Percentiles rank a stretch among this genome's conserved stretches.
Conservation (phyloP, 805 yeast genomes). For the Ogataea angusta region DNA sequence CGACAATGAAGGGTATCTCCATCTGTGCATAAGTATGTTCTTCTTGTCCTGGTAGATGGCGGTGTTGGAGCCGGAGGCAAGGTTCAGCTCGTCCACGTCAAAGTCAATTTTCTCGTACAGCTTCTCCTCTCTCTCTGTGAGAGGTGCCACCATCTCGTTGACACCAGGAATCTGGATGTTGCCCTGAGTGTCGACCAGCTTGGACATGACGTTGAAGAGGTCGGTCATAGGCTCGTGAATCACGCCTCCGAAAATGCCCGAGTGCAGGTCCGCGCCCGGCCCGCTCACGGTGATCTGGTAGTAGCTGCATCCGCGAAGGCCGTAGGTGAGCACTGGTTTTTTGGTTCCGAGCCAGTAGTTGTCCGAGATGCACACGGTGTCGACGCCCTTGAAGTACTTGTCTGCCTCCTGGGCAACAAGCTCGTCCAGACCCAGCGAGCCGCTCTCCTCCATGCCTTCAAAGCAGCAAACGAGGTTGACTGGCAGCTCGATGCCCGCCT, state of each 20-base stretch:
- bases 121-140: constrained; percentile 73
- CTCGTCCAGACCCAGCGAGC: constrained; percentile 86
- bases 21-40: constrained; percentile 92
- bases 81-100: constrained; percentile 77
- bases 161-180: constrained; percentile 85
- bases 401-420: constrained; percentile 78
- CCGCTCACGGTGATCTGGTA: constrained; percentile 81
- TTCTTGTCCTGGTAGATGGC: constrained; percentile 73
- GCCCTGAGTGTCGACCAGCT: constrained; percentile 79
- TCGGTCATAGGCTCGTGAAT: constrained; percentile 98
- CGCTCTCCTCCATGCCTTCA: constrained; percentile 99
- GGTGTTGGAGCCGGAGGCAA: constrained; percentile 85
- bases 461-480: constrained; percentile 90
- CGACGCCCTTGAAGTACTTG: constrained; percentile 79
- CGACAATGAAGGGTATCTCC: constrained; percentile 97
- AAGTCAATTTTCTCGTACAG: constrained; percentile 86
- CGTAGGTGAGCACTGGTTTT: constrained; percentile 96
- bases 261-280: constrained; percentile 95
- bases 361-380: constrained; percentile 93
- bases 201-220: constrained; percentile 69
- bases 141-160: constrained; percentile 90
- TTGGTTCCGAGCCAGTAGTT: constrained; percentile 98
- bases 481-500: constrained; percentile 82
- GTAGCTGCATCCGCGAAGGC: constrained; percentile 94
- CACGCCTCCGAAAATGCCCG: constrained; percentile 96